These are phyloP conservation scores for Petunia secreta DNA, from an alignment of 257 asterid species.

Conservation along the genomic window DNA sequence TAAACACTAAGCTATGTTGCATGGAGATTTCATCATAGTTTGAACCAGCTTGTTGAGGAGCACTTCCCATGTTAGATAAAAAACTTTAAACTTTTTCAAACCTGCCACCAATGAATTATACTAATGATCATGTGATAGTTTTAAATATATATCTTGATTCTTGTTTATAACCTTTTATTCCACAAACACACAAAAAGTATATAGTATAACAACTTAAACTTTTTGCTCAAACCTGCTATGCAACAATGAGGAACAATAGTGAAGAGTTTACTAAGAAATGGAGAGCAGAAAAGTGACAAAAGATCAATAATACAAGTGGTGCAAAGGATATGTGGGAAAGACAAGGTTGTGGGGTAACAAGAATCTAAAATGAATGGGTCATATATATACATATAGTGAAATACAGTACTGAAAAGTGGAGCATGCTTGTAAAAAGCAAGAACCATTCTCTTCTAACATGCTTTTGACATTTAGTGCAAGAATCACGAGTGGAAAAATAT, in stretches of 20 bases:
- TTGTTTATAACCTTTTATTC: not conserved
- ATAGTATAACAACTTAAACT: not conserved
- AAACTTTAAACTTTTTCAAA: not conserved
- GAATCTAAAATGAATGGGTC: conserved; percentile 28
- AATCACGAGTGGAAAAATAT: not conserved
- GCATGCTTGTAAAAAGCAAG: conserved; percentile 3
- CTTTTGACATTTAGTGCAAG: not conserved
- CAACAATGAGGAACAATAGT: conserved; percentile 13
- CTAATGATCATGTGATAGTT: not conserved
- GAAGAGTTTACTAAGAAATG: not conserved
- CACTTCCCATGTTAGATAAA: conserved; percentile 32
- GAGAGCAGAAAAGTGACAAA: conserved; percentile 3
- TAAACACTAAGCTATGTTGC: conserved; percentile 61
- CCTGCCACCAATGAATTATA: not conserved
- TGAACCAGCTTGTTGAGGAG: conserved; percentile 38
- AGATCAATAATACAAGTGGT: conserved; percentile 36
- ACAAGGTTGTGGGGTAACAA: conserved; percentile 35
- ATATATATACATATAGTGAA: not conserved
- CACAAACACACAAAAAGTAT: not conserved
- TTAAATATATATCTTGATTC: conserved; percentile 12
- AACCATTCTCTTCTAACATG: not conserved
- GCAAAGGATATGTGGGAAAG: conserved; percentile 24
- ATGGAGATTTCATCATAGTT: conserved; percentile 71
- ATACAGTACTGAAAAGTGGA: not conserved
- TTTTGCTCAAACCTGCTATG: not conserved